Evolutionary conservation across 2,329 filamentous ascomycete species (phyloP).

Genomic region (Pseudopithomyces maydicus): DNA sequence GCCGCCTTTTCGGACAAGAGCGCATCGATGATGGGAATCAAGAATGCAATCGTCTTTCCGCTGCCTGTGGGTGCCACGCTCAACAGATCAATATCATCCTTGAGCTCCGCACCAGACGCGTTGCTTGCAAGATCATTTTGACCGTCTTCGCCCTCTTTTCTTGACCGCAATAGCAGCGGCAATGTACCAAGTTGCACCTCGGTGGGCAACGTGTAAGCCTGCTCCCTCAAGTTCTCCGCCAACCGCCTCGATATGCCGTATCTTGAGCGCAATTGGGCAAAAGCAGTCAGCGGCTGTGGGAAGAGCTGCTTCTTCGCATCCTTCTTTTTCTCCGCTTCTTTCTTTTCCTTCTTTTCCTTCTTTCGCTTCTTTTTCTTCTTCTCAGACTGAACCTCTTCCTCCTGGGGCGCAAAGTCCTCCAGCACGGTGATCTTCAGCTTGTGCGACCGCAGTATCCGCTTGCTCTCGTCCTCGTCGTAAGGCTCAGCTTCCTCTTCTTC

Average conservation of each 20-base stretch:
- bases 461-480: slow-evolving; percentile 73
- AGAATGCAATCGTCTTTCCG: slow-evolving; percentile 92
- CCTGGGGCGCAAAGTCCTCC: slow-evolving; percentile 48
- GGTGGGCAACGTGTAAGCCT: slow-evolving; percentile 86
- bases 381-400: slow-evolving; percentile 55
- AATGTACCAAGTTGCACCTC: slow-evolving; percentile 90
- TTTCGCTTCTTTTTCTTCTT: slow-evolving; percentile 57
- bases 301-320: slow-evolving; percentile 68
- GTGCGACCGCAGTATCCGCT: slow-evolving; percentile 75
- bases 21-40: slow-evolving; percentile 83
- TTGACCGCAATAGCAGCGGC: slow-evolving; percentile 71
- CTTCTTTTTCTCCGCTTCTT: slow-evolving; percentile 48
- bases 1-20: slow-evolving; percentile 53
- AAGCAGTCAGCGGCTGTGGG: slow-evolving; percentile 79
- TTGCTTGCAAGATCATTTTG: slow-evolving; percentile 3
- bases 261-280: slow-evolving; percentile 70
- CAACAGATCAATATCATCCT: slow-evolving; percentile 71
- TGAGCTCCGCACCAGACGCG: slow-evolving; percentile 26
- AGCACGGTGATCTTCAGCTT: slow-evolving; percentile 83
- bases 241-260: slow-evolving; percentile 78
- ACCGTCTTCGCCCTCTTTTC: slow-evolving; percentile 16
- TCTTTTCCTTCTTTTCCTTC: slow-evolving; percentile 25
- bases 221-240: slow-evolving; percentile 77
- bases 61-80: slow-evolving; percentile 94
- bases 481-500: slow-evolving; percentile 13